Conservation (phyloP, 2,329 filamentous ascomycete species). For the Fusarium odoratissimum region DNA sequence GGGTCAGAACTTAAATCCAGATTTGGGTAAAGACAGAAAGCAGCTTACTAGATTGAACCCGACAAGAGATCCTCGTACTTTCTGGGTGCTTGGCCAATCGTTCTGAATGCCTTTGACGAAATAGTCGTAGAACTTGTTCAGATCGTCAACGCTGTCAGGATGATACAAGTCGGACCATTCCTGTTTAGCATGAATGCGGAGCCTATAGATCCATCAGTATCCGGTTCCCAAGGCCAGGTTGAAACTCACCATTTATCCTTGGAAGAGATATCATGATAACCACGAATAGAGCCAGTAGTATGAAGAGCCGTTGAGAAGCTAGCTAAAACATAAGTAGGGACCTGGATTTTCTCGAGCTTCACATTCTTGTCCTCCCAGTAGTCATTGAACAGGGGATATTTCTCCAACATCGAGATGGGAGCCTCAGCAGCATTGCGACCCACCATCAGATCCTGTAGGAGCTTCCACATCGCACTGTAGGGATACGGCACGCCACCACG, state of each 20-base stretch:
- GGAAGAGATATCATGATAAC: neutral
- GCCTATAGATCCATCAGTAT: neutral
- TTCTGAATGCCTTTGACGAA: neutral
- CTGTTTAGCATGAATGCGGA: neutral
- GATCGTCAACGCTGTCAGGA: neutral
- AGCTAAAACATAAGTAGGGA: neutral
- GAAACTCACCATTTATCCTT: neutral
- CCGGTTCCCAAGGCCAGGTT: accelerated
- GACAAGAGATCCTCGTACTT: neutral
- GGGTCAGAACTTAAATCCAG: neutral
- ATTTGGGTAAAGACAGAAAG: accelerated
- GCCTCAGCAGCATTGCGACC: neutral
- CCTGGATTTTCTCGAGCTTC: neutral
- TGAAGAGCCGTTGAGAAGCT: neutral
- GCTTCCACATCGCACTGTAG: neutral
- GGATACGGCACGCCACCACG: neutral
- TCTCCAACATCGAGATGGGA: neutral
- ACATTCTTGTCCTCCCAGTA: constrained; percentile 5
- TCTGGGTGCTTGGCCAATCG: neutral
- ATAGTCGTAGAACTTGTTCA: neutral
- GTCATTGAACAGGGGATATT: neutral
- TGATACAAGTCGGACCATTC: constrained; percentile 4
- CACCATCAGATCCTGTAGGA: neutral
- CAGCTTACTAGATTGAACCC: neutral
- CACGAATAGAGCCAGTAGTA: neutral